A percentile compares a stretch with the other conserved stretches of the same genome.
phyloP scores from a whole-genome alignment of 202 grass and related monocot genomes.

The Sporobolus alterniflorus region DNA sequence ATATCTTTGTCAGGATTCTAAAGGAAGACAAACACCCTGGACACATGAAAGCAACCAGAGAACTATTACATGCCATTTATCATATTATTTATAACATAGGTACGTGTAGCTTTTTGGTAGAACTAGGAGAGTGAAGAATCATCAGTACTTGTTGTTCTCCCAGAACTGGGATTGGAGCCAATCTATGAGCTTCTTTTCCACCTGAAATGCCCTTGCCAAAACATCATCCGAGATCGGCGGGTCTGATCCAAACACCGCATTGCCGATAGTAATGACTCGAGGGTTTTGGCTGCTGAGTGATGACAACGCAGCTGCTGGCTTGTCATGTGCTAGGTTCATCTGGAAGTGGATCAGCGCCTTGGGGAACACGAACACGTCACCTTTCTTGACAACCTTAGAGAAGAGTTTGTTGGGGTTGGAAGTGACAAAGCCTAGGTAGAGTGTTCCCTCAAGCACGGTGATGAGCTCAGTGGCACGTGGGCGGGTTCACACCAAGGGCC shows the following conservation, averaged over 20 bases:
- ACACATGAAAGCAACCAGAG: not conserved
- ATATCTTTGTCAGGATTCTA: not conserved
- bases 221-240: constrained; percentile 24
- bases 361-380: constrained; percentile 55
- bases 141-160: constrained; percentile 21
- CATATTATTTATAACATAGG: not conserved
- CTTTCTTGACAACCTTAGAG: constrained; percentile 58
- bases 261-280: not conserved
- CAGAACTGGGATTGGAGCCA: constrained; percentile 48
- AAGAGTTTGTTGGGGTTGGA: constrained; percentile 48
- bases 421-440: constrained; percentile 48
- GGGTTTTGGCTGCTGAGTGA: constrained; percentile 18
- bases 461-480: constrained; percentile 52
- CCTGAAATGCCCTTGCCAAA: constrained; percentile 39
- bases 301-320: constrained; percentile 41
- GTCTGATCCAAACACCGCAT: not conserved
- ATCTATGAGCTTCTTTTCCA: constrained; percentile 47
- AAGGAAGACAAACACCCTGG: not conserved
- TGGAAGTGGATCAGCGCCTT: constrained; percentile 61
- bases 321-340: constrained; percentile 47
- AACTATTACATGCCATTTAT: constrained; percentile 16
- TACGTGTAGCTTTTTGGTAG: not conserved
- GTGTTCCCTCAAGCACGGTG: constrained; percentile 49
- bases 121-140: not conserved
- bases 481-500: constrained; percentile 49